Evolutionary conservation across 768 basidiomycete species (phyloP).

Genomic region (Trametes cingulata): DNA sequence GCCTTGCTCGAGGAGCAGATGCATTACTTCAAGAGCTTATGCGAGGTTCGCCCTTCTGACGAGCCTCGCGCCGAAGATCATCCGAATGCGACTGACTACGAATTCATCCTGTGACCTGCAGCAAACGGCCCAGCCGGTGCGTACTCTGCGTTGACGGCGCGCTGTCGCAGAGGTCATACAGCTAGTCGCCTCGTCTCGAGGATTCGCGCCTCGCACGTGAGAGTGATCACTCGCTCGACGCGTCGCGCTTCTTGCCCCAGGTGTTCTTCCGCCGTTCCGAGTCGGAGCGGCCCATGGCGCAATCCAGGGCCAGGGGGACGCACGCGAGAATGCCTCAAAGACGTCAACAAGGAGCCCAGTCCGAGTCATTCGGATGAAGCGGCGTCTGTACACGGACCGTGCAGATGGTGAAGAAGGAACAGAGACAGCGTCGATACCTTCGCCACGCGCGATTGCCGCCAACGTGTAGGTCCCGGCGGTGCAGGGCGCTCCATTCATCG

Average conservation of each 20-base stretch:
- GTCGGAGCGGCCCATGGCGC: slow-evolving; percentile 14
- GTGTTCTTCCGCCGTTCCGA: slow-evolving; percentile 7
- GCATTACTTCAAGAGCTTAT: too few species aligned
- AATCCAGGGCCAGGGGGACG: background rate
- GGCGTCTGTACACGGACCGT: background rate
- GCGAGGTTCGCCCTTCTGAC: slow-evolving; percentile 1
- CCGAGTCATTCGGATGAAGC: background rate
- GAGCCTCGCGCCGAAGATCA: background rate
- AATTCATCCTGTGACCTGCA: background rate
- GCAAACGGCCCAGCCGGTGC: background rate
- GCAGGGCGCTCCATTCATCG: background rate
- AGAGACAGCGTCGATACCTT: background rate
- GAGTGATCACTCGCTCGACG: background rate
- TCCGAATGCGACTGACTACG: background rate
- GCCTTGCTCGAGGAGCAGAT: background rate
- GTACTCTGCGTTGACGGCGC: too few species aligned
- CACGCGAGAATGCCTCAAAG: background rate
- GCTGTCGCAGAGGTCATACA: too few species aligned
- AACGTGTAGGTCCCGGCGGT: background rate
- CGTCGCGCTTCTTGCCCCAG: background rate
- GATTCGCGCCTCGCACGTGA: background rate
- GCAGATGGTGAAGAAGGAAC: background rate
- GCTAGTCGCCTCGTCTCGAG: background rate
- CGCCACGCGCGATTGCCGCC: background rate
- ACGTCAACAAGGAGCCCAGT: background rate